Conservation (phyloP, 192 early-diverging fungal genomes). For the Backusella macrospora region DNA sequence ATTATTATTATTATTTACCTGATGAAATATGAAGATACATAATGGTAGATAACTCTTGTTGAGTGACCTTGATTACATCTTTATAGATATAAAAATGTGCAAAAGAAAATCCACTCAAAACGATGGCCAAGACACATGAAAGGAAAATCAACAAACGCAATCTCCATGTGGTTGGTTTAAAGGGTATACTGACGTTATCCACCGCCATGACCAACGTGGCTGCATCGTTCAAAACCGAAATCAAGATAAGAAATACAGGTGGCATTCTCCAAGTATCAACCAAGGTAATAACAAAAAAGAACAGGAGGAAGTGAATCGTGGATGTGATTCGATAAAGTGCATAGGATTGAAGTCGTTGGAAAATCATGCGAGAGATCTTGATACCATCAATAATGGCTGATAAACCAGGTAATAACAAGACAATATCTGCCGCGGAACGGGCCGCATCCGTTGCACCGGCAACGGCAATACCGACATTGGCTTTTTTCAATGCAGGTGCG, state of each 20-base stretch:
- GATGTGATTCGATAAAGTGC: slow-evolving; percentile 75
- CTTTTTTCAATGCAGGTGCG: slow-evolving; percentile 67
- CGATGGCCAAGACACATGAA: slow-evolving; percentile 62
- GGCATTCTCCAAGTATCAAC: slow-evolving; percentile 66
- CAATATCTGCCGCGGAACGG: slow-evolving; percentile 73
- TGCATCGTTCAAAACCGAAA: slow-evolving; percentile 72
- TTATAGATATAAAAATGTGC: slow-evolving; percentile 65
- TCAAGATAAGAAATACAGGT: slow-evolving; percentile 63
- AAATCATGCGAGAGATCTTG: slow-evolving; percentile 69
- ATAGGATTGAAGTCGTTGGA: slow-evolving; percentile 73
- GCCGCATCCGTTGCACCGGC: slow-evolving; percentile 70
- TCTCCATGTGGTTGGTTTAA: slow-evolving; percentile 70
- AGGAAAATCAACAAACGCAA: slow-evolving; percentile 67
- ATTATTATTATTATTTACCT: too few relatives aligned
- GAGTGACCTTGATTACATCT: slow-evolving; percentile 23
- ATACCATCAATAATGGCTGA: slow-evolving; percentile 79
- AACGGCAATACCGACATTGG: slow-evolving; percentile 72
- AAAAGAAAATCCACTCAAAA: slow-evolving; percentile 63
- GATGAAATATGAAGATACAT: slow-evolving; percentile 79
- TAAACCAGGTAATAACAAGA: slow-evolving; percentile 65
- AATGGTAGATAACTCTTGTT: slow-evolving; percentile 54
- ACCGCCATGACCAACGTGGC: slow-evolving; percentile 74
- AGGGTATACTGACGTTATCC: slow-evolving; percentile 68
- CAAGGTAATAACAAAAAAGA: slow-evolving; percentile 76
- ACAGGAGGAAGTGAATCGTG: slow-evolving; percentile 77